Percentiles rank a stretch among this genome's conserved stretches.
These are phyloP conservation scores for Aphanomyces euteiches DNA, from an alignment of 352 stramenopile genomes.

Conservation along the genomic window DNA sequence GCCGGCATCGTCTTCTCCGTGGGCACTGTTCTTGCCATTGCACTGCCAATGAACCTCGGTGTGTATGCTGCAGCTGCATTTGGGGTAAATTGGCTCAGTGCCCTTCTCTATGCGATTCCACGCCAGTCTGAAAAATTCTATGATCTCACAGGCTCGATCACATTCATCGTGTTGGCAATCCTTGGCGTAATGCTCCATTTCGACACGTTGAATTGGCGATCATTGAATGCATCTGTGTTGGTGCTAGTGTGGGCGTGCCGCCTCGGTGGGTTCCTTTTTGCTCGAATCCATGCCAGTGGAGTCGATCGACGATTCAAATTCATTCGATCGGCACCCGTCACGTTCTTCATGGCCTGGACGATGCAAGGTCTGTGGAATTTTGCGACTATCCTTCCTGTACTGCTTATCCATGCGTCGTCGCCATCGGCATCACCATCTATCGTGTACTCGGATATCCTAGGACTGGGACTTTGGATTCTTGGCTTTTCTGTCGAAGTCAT, in stretches of 20 bases:
- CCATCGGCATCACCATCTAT: slow-evolving; percentile 33
- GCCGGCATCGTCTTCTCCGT: slow-evolving; percentile 42
- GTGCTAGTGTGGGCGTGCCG: slow-evolving; percentile 77
- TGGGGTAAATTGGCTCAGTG: slow-evolving; percentile 60
- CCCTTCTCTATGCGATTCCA: slow-evolving; percentile 60
- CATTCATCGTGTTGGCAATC: slow-evolving; percentile 58
- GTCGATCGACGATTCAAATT: slow-evolving; percentile 71
- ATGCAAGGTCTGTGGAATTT: slow-evolving; percentile 83
- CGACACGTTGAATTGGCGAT: slow-evolving; percentile 42
- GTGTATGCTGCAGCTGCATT: slow-evolving; percentile 51
- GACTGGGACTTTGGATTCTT: slow-evolving; percentile 54
- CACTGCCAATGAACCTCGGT: slow-evolving; percentile 40
- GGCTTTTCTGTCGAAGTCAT: slow-evolving; percentile 71
- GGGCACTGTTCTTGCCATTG: slow-evolving; percentile 40
- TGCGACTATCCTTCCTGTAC: slow-evolving; percentile 62
- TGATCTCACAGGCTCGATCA: slow-evolving; percentile 76
- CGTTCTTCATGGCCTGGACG: slow-evolving; percentile 75
- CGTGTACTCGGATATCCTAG: slow-evolving; percentile 44
- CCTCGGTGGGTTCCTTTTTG: slow-evolving; percentile 73
- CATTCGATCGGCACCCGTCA: slow-evolving; percentile 57
- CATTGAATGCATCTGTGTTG: slow-evolving; percentile 51
- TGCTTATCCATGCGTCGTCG: slow-evolving; percentile 45
- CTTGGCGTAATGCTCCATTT: slow-evolving; percentile 40
- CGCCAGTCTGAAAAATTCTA: slow-evolving; percentile 74
- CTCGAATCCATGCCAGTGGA: slow-evolving; percentile 55